phyloP scores from a whole-genome alignment of 192 early-diverging fungal genomes.

The Phlyctochytrium planicorne region DNA sequence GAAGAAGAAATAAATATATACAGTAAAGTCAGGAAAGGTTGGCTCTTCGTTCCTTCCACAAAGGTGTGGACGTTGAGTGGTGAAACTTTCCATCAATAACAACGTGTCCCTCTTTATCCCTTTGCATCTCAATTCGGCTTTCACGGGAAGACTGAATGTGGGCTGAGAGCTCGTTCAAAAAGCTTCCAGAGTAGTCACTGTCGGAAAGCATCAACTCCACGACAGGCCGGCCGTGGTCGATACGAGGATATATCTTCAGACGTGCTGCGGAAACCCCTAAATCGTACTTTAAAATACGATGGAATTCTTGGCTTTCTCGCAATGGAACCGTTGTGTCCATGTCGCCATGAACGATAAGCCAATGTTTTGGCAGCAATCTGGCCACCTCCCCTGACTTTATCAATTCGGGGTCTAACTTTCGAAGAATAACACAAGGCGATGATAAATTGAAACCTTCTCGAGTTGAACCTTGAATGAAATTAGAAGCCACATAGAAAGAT shows the following conservation, averaged over 20 bases:
- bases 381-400: neutral
- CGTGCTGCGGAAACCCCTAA: neutral
- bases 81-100: neutral
- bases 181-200: neutral
- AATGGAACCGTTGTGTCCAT: conserved; percentile 29
- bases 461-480: neutral
- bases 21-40: neutral
- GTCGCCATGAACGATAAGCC: conserved; percentile 30
- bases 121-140: neutral
- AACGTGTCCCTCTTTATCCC: neutral
- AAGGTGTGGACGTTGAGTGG: neutral
- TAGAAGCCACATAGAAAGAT: neutral
- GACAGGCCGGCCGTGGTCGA: conserved; percentile 13
- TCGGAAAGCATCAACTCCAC: conserved; percentile 3
- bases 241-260: conserved; percentile 8
- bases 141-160: neutral
- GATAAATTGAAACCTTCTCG: neutral
- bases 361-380: conserved; percentile 16
- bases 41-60: neutral
- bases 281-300: conserved; percentile 11
- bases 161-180: neutral
- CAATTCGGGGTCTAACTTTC: neutral
- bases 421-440: neutral
- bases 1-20: too few relatives aligned
- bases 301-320: conserved; percentile 15